Evolutionary conservation across 768 basidiomycete genomes (phyloP), one percentile per base, ranked within the genome.

Genomic region (Lyophyllum decastes): DNA sequence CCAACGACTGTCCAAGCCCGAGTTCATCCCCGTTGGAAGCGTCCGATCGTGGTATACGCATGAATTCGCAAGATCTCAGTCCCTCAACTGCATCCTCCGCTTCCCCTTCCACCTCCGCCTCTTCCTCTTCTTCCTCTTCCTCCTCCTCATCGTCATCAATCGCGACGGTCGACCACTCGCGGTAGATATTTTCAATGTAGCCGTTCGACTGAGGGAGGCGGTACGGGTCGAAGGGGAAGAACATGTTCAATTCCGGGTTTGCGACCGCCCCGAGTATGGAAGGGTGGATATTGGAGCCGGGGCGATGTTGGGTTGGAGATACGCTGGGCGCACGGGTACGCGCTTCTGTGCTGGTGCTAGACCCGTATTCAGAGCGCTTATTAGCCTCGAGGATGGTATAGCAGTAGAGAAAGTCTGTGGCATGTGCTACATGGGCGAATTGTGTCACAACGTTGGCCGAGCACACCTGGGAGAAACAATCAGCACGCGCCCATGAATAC

Each of bases 141-240:
- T 83, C 82, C 0, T 89, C 88, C 0, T 87, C 88, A 0, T 88
- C 89, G 0, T 86, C 88, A 7, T 87, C 88, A 17, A 86, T 84
- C 4, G 91, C 88, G 3, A 96, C 94, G 30, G 85, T 77, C 17
- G 86, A 78, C 96, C 96, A 99, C 59, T 95, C 92, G 45, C 95
- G 80, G 66, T 98, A 99, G 25, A 97, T 83, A 9, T 78, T 79
- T 52, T 92, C 86, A 54, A 99, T 90, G 66, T 87, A 97, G 21
- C 73, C 70, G 27, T 82, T 78, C 35, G 93, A 94, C 56, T 85
- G 81, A 0, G 93, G 90, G 4, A 99, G 85, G 58, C 88, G 90
- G 77, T 94, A 98, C 2, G 97, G 97, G 71, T 99, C 97, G 69
- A 99, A 99, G 0, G 97, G 97, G 78, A 99, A 99, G 78, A 98